These are phyloP conservation scores for Immersiella caudata DNA, from an alignment of 495 filamentous ascomycete species.

Conservation along the genomic window DNA sequence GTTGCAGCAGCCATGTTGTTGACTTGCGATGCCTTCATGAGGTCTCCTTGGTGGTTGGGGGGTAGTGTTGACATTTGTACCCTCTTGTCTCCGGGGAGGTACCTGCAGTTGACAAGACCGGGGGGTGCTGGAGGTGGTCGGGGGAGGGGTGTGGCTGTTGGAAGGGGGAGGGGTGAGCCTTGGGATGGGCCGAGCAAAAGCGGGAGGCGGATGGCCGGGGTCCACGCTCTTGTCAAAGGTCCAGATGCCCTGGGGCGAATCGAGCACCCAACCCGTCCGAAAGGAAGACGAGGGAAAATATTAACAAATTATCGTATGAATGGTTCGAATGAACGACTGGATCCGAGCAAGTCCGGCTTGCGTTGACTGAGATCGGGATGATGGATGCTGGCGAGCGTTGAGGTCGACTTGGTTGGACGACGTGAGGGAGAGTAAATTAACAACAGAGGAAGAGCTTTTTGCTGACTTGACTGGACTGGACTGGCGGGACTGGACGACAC, in stretches of 20 bases:
- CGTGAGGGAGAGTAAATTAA: constrained; percentile 41
- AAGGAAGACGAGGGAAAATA: constrained; percentile 35
- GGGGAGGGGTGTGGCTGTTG: constrained; percentile 27
- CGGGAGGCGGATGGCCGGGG: constrained; percentile 45
- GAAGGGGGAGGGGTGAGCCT: constrained; percentile 33
- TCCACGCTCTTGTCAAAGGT: constrained; percentile 39
- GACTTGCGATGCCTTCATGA: constrained; percentile 57
- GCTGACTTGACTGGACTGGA: constrained; percentile 38
- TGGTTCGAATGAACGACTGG: constrained; percentile 52
- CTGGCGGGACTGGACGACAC: constrained; percentile 49
- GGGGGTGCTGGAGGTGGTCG: constrained; percentile 40
- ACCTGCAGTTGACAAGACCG: constrained; percentile 46
- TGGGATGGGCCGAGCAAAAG: constrained; percentile 50
- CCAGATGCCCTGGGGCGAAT: constrained; percentile 37
- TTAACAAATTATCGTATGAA: constrained; percentile 44
- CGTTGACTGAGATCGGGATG: constrained; percentile 38
- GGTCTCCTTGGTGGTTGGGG: constrained; percentile 56
- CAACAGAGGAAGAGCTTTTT: constrained; percentile 39
- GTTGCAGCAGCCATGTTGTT: constrained; percentile 58
- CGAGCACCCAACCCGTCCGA: constrained; percentile 28
- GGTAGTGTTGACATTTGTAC: constrained; percentile 66
- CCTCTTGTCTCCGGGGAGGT: constrained; percentile 41
- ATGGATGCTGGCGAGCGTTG: constrained; percentile 22
- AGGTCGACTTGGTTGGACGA: constrained; percentile 40
- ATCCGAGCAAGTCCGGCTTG: constrained; percentile 59